Base-by-base conservation (phyloP, 768 basidiomycete genomes). In the Tricholoma terreum region DNA sequence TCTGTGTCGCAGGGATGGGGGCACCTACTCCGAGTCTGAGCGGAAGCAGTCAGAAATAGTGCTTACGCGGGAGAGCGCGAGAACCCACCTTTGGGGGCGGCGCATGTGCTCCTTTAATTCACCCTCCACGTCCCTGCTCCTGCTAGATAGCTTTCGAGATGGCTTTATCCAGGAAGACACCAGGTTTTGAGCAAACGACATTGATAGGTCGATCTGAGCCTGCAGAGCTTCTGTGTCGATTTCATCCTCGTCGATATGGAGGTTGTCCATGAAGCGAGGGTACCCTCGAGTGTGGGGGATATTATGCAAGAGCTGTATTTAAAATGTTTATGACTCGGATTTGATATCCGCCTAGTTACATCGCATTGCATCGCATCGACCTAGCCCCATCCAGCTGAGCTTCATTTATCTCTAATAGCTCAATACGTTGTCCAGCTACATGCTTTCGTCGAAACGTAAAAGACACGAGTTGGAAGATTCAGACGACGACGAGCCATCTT, bases 151-250 rank as follows among this genome's bases (percentile, higher is more conserved):
- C 54, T 73, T 75, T n/a, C 67, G 63, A 36, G 76, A 72, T 31
- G 86, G 81, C 62, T 84, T 83, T 62, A 92, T 77, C 90, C 90
- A 92, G 54, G 90, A 88, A 19, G 87, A 79, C 43, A 89, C 83
- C 63, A 92, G 77, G 67, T 83, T 78, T 61, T 91, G 82, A 1
- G 86, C 84, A 70, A 85, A 83, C 5, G 90, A 85, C 83, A 92
- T 84, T 19, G 90, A 84, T 64, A 89, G 73, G 70, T 92, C 87
- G 52, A 92, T 84, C 72, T 88, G 88, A n/a, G 90, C 89, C 69
- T 92, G 90, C 38, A 92, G 75, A 33, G 81, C 75, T 64, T 89
- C 87, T 50, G 76, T 62, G 66, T 90, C 86, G 45, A 90, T 76
- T 38, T 80, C 79, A 56, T 86, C 82, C 61, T 85, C 80, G 56